Evolutionary conservation across 768 basidiomycete species (phyloP).

Genomic region (Mycena capillaripes): DNA sequence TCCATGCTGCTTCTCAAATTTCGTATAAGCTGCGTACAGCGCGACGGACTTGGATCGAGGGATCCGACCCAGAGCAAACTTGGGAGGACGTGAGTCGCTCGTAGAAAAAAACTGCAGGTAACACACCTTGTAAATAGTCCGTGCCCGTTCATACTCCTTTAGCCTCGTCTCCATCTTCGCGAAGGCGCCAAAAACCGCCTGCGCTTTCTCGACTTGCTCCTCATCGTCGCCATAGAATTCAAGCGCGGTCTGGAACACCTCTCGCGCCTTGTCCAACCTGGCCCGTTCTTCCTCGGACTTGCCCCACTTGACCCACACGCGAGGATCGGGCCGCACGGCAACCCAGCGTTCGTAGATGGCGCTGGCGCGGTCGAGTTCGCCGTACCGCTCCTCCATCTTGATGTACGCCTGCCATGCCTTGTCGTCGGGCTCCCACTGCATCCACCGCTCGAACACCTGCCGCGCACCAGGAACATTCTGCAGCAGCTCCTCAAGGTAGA

Average conservation of each 20-base stretch:
- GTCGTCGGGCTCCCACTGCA: slow-evolving; percentile 99
- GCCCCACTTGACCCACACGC: slow-evolving; percentile 39
- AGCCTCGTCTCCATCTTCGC: slow-evolving; percentile 97
- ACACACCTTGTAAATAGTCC: slow-evolving; percentile 95
- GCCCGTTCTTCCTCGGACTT: slow-evolving; percentile 17
- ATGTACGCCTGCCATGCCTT: slow-evolving; percentile 99
- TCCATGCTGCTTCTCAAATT: slow-evolving; percentile 98
- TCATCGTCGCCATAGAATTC: slow-evolving; percentile 92
- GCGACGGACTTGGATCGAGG: slow-evolving; percentile 91
- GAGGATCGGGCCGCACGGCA: slow-evolving; percentile 56
- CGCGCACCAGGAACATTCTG: slow-evolving; percentile 97
- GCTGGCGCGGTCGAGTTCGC: slow-evolving; percentile 92
- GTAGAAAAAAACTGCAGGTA: neutral
- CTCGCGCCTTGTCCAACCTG: slow-evolving; percentile 77
- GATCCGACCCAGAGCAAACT: slow-evolving; percentile 96
- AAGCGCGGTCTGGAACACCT: slow-evolving; percentile 92
- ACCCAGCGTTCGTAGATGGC: slow-evolving; percentile 94
- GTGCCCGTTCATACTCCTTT: slow-evolving; percentile 96
- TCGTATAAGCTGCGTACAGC: slow-evolving; percentile 94
- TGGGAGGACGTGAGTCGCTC: slow-evolving; percentile 8
- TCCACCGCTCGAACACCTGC: slow-evolving; percentile 99
- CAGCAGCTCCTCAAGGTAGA: slow-evolving; percentile 96
- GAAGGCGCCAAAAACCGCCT: slow-evolving; percentile 93
- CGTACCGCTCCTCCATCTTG: slow-evolving; percentile 96
- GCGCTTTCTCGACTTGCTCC: slow-evolving; percentile 95